Percentiles rank a stretch among this genome's conserved stretches.
Evolutionary conservation across 441 rosid genomes (phyloP).

Genomic region (Biscutella laevigata): DNA sequence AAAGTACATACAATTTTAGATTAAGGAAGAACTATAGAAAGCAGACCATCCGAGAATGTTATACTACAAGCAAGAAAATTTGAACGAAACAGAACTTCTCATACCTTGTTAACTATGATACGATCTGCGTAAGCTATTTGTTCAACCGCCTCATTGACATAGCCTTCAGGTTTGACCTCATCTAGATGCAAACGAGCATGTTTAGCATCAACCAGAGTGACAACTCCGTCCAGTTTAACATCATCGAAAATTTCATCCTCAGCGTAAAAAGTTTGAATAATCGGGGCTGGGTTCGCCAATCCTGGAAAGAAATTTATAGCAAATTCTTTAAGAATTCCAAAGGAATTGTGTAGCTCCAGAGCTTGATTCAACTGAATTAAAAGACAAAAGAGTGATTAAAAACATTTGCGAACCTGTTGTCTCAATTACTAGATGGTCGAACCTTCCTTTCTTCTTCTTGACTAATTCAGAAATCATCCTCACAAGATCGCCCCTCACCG

Average conservation of each 20-base stretch:
- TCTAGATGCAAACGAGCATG: slow-evolving; percentile 75
- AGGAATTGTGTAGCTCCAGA: background rate
- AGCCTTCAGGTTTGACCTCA: slow-evolving; percentile 81
- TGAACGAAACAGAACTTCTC: too few species aligned
- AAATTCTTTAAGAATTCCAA: background rate
- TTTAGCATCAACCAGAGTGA: slow-evolving; percentile 92
- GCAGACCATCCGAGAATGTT: background rate
- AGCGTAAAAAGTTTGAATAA: slow-evolving; percentile 90
- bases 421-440: slow-evolving; percentile 89
- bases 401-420: slow-evolving; percentile 51
- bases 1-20: slow-evolving; percentile 8
- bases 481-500: slow-evolving; percentile 95
- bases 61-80: background rate
- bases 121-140: slow-evolving; percentile 96
- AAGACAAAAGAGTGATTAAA: background rate
- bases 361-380: background rate
- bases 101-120: slow-evolving; percentile 82
- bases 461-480: slow-evolving; percentile 86
- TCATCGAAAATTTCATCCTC: slow-evolving; percentile 74
- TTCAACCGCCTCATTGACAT: slow-evolving; percentile 90
- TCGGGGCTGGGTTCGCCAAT: slow-evolving; percentile 92
- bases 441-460: slow-evolving; percentile 59
- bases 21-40: background rate
- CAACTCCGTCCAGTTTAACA: slow-evolving; percentile 92
- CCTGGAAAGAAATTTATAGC: slow-evolving; percentile 31